Conservation (phyloP, 306 rosid species). For the Acacia confusa region DNA sequence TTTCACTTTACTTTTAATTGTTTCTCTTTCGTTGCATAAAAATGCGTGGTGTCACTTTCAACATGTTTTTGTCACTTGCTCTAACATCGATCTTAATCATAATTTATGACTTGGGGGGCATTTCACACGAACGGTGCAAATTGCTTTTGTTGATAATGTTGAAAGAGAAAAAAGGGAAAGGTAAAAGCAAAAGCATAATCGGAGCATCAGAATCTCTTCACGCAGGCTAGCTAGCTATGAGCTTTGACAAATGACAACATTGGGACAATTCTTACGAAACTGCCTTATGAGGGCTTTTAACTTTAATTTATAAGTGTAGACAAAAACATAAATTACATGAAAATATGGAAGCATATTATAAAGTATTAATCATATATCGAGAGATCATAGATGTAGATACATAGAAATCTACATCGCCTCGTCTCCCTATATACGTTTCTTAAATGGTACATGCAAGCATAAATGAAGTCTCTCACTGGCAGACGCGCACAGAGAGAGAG, state of each 20-base stretch:
- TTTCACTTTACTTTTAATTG: not conserved
- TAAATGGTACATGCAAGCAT: not conserved
- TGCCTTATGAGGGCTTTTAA: not conserved
- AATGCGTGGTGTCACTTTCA: not conserved
- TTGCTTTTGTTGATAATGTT: not conserved
- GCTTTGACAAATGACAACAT: not conserved
- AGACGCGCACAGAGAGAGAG: conserved; percentile 15
- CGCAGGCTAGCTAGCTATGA: not conserved
- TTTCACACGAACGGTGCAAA: not conserved
- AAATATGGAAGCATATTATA: not conserved
- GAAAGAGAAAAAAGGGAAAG: not conserved
- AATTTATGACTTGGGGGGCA: not conserved
- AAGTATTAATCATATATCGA: not conserved
- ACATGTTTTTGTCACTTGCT: not conserved
- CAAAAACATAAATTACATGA: conserved; percentile 7
- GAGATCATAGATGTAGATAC: not conserved
- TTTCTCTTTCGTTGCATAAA: not conserved
- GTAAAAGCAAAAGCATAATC: not conserved
- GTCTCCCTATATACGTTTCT: not conserved
- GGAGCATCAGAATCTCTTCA: not conserved
- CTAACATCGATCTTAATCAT: not conserved
- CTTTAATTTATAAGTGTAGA: not conserved
- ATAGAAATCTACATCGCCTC: conserved; percentile 1
- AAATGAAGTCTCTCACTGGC: conserved; percentile 2
- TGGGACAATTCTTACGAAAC: not conserved